Evolutionary conservation across 257 asterid genomes (phyloP), one percentile per base, ranked within the genome.

Genomic region (Mentha longifolia): DNA sequence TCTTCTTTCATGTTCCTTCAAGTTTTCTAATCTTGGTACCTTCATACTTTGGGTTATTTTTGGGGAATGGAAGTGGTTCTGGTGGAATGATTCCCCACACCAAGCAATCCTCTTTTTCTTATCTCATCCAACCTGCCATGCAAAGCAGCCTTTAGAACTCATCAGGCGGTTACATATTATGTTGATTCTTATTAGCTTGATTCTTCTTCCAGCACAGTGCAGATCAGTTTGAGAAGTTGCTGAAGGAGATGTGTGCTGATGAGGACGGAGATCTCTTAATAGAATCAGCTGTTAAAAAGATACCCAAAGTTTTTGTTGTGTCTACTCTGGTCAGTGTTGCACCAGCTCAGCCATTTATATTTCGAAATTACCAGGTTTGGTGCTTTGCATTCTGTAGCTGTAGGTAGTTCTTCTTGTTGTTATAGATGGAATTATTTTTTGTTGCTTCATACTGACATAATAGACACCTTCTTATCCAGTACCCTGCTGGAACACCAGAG

Each of bases 271-370:
- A 95, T 85, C 98, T 95, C 78, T 84, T 95, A 58, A 95, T 95
- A 80, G 99, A 95, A 79, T 95, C 99, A 41, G 89, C 98, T 17
- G 91, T 87, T 73, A 95, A 89, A 85, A 86, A 89, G 74, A 77
- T 84, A 73, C 99, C 99, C 61, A 95, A 92, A 80, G 98, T 95
- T 70, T 89, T 95, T 84, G 96, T 92, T 73, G 98, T 95, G 37
- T 87, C 99, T 50, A 95, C 99, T 80, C 82, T 95, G 69, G 97
- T 95, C 80, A 92, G 94, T 75, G 95, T 90, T 65, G 84, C 85
- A 56, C 98, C 99, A 75, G 99, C 99, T 60, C 98, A 95, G 80
- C 99, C 98, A 73, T 95, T 88, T 85, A 87, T 95, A 87, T 95
- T 95, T 80, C 97, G 98, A 67, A 95, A 95, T 82, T 95, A 92